Evolutionary conservation across 2,329 filamentous ascomycete genomes (phyloP), one percentile per base, ranked within the genome.

Genomic region (Diaporthe sp.): DNA sequence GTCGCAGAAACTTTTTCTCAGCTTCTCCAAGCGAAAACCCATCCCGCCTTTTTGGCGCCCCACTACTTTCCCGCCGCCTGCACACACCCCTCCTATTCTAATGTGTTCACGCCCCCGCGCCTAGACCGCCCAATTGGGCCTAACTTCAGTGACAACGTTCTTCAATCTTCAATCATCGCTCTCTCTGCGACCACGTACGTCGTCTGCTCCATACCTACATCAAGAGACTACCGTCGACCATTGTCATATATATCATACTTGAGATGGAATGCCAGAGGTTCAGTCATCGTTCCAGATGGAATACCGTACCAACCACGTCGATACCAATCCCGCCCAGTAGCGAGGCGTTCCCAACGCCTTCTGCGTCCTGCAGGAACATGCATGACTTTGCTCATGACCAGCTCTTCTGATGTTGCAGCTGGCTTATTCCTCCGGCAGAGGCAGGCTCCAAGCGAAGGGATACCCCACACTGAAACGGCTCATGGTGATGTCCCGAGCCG

Each of bases 1-100:
- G 37, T 37, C 34, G 65, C 49, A 74, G 73, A 76, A 75, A 73
- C 75, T 75, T 76, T 76, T 76, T 76, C 74, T 68, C 55, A 28
- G 31, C 49, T 39, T 49, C 53, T 31, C 58, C 61, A 62, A 49
- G n/a, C 19, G 7, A 68, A 74, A 55, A 39, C 28, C 68, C 73
- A 28, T 61, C n/a, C 65, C 69, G 37, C 55, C 46, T 8, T 70
- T 70, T 39, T 28, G 31, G 5, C 4, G 49, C 46, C 65, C 65
- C 65, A 68, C 65, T 31, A 12, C 31, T 69, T 69, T 12, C 1
- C 13, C 1, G 4, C 28, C 0, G 1, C 12, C 22, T 55, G n/a
- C 3, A 25, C 12, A 46, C 44, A 72, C 73, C 19, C 67, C 65
- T 28, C 6, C 25, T 8, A 13, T 4, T 22, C 8, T 28, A 39